phyloP scores from a whole-genome alignment of 169 alveolate genomes.

The Eimeria sp. region DNA sequence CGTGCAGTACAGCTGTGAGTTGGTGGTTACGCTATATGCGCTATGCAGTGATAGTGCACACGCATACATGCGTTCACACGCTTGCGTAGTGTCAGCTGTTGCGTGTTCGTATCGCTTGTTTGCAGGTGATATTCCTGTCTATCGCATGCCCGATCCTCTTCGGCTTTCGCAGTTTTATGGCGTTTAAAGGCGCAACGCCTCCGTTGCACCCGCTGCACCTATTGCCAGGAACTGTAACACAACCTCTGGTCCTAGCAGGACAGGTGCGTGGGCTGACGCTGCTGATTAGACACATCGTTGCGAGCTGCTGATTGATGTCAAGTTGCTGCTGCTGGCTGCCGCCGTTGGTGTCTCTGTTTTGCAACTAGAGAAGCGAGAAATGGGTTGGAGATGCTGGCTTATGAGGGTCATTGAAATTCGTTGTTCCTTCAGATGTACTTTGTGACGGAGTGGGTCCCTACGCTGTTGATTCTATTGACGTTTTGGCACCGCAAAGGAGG shows the following conservation, averaged over 20 bases:
- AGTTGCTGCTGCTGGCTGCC: neutral
- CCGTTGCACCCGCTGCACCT: slow-evolving; percentile 56
- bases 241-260: slow-evolving; percentile 44
- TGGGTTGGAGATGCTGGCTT: neutral
- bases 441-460: slow-evolving; percentile 78
- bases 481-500: slow-evolving; percentile 79
- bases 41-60: neutral
- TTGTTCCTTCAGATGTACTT: slow-evolving; percentile 44
- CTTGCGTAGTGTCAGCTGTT: neutral
- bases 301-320: neutral
- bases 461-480: slow-evolving; percentile 64
- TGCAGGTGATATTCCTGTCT: slow-evolving; percentile 71
- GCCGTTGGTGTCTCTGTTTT: neutral
- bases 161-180: slow-evolving; percentile 51
- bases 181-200: slow-evolving; percentile 80
- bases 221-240: neutral
- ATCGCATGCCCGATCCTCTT: slow-evolving; percentile 76
- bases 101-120: neutral
- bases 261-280: slow-evolving; percentile 29
- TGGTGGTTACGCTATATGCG: neutral
- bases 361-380: neutral
- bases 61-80: neutral
- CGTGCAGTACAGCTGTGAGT: neutral
- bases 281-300: neutral
- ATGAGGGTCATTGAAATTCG: neutral